These are phyloP conservation scores for Colletotrichum nymphaeae DNA, from an alignment of 2,329 filamentous ascomycete species.

Conservation along the genomic window DNA sequence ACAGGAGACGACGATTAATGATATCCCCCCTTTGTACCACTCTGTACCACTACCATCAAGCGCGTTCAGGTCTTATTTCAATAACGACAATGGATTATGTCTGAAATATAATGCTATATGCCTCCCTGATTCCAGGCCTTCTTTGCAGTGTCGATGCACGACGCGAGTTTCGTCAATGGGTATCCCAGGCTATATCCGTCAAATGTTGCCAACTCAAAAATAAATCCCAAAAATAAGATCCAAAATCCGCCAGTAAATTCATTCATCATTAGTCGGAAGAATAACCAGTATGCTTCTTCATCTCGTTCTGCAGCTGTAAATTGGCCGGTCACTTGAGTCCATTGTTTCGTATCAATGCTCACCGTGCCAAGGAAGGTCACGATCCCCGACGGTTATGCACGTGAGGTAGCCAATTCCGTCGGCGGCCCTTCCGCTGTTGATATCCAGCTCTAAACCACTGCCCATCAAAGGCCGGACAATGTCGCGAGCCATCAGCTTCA, in stretches of 20 bases:
- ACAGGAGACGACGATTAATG: slow-evolving; percentile 18
- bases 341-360: slow-evolving; percentile 34
- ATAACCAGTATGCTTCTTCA: slow-evolving; percentile 7
- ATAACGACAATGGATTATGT: background rate
- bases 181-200: slow-evolving; percentile 15
- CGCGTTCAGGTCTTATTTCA: too few species aligned
- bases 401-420: slow-evolving; percentile 62
- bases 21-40: background rate
- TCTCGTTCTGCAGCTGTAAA: background rate
- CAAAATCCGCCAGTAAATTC: slow-evolving; percentile 9
- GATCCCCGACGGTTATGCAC: slow-evolving; percentile 59
- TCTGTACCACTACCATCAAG: background rate
- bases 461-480: slow-evolving; percentile 87
- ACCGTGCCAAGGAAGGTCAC: slow-evolving; percentile 62
- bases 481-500: slow-evolving; percentile 85
- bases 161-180: slow-evolving; percentile 13
- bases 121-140: background rate
- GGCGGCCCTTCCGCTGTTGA: slow-evolving; percentile 58
- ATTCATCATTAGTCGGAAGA: slow-evolving; percentile 24
- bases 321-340: background rate
- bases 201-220: background rate
- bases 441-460: slow-evolving; percentile 84
- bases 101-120: background rate
- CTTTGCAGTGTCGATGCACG: background rate
- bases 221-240: background rate